phyloP scores from a whole-genome alignment of 441 rosid genomes.

The Hura crepitans region DNA sequence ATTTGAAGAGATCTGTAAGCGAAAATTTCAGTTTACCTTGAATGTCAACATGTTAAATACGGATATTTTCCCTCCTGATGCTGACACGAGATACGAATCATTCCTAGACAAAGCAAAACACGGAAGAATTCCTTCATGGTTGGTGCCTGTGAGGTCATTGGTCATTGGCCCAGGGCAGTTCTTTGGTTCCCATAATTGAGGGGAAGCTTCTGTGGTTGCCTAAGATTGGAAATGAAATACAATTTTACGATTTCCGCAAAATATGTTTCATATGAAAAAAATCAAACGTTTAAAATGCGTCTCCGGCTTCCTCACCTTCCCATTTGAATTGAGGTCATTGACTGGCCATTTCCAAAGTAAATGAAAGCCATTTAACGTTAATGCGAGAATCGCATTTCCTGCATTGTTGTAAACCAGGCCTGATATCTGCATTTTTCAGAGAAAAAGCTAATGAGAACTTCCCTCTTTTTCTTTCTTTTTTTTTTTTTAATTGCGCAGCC shows the following conservation, averaged over 20 bases:
- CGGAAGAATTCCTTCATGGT: conserved; percentile 40
- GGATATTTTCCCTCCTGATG: conserved; percentile 60
- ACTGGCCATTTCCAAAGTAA: conserved; percentile 45
- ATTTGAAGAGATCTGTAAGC: conserved; percentile 8
- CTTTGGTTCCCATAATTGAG: conserved; percentile 45
- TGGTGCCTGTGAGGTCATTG: conserved; percentile 39
- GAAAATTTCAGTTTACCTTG: conserved; percentile 36
- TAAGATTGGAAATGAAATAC: conserved; percentile 13
- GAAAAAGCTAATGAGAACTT: conserved; percentile 11
- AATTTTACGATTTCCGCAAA: not conserved
- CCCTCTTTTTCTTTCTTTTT: not conserved
- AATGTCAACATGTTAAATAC: conserved; percentile 58
- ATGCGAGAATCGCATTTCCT: conserved; percentile 48
- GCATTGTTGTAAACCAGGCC: conserved; percentile 41
- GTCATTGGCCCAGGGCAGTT: conserved; percentile 35
- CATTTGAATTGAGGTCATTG: conserved; percentile 29
- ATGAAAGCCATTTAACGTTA: conserved; percentile 41
- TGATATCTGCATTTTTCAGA: conserved; percentile 37
- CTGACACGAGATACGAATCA: conserved; percentile 54
- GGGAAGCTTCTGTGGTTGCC: conserved; percentile 45
- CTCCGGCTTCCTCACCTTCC: conserved; percentile 31
- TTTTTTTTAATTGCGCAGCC: too few relatives aligned
- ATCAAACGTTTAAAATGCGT: not conserved
- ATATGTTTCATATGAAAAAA: not conserved
- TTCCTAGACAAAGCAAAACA: conserved; percentile 61